Evolutionary conservation across 108 stramenopile species (phyloP).

Genomic region (Nitzschia sp.): DNA sequence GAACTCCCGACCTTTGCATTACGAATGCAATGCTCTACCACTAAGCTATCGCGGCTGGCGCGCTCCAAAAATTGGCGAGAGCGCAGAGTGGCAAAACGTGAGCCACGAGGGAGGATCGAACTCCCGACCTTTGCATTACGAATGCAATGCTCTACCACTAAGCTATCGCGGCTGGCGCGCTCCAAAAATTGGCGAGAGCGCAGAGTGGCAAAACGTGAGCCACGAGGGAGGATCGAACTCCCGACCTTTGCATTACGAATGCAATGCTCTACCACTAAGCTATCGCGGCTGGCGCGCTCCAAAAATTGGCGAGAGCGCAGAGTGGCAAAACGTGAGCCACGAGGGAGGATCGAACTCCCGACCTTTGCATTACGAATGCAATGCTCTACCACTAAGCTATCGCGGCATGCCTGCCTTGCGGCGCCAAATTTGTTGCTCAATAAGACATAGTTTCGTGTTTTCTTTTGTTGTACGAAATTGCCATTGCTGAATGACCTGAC

Average conservation of each 20-base stretch:
- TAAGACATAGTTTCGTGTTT: too few species aligned
- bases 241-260: slow-evolving; percentile 11
- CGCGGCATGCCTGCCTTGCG: slow-evolving; percentile 25
- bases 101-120: slow-evolving; percentile 45
- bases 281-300: slow-evolving; percentile 29
- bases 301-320: not conserved
- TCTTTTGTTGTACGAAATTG: too few species aligned
- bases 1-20: slow-evolving; percentile 35
- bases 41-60: slow-evolving; percentile 48
- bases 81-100: not conserved
- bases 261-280: slow-evolving; percentile 67
- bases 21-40: slow-evolving; percentile 54
- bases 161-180: slow-evolving; percentile 40
- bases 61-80: not conserved
- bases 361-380: slow-evolving; percentile 78
- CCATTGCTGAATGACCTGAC: too few species aligned
- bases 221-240: slow-evolving; percentile 48
- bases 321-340: slow-evolving; percentile 28
- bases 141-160: slow-evolving; percentile 60
- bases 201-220: slow-evolving; percentile 10
- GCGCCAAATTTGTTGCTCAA: too few species aligned
- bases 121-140: slow-evolving; percentile 22
- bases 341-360: slow-evolving; percentile 58
- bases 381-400: slow-evolving; percentile 73
- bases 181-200: not conserved